Percentiles rank a stretch among this genome's conserved stretches.
These are phyloP conservation scores for Suillus occidentalis DNA, from an alignment of 768 basidiomycete genomes.

Conservation along the genomic window DNA sequence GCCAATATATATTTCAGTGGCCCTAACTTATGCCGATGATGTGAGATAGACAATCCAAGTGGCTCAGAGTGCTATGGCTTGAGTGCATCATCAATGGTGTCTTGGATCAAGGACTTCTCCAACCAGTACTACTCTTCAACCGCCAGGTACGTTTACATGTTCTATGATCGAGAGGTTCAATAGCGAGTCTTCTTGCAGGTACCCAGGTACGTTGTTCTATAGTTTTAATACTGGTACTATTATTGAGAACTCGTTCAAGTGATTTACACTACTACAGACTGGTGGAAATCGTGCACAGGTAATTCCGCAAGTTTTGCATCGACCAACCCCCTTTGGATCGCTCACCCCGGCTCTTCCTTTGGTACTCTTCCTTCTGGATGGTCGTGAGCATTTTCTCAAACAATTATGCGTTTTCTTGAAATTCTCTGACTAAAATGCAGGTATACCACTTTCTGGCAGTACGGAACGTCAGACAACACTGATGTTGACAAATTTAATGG, in stretches of 20 bases:
- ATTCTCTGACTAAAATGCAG: background rate
- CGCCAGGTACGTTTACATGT: conserved; percentile 34
- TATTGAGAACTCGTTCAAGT: conserved; percentile 15
- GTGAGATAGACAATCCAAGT: conserved; percentile 43
- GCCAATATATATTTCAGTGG: background rate
- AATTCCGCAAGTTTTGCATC: conserved; percentile 34
- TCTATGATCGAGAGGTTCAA: background rate
- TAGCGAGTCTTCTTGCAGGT: background rate
- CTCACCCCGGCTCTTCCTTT: conserved; percentile 31
- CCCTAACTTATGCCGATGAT: background rate
- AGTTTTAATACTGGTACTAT: background rate
- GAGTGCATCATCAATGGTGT: conserved; percentile 49
- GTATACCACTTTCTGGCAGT: conserved; percentile 4
- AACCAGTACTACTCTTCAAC: conserved; percentile 49
- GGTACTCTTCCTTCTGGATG: conserved; percentile 39
- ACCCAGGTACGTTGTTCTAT: conserved; percentile 8
- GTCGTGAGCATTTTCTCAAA: conserved; percentile 18
- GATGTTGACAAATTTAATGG: conserved; percentile 2
- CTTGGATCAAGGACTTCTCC: conserved; percentile 58
- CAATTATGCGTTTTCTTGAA: background rate
- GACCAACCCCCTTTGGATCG: conserved; percentile 38
- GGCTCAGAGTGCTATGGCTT: conserved; percentile 53
- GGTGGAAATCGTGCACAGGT: conserved; percentile 41
- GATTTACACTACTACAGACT: conserved; percentile 38
- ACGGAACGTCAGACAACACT: background rate